Evolutionary conservation across 139 green algal species (phyloP).

Genomic region (Volvox africanus): DNA sequence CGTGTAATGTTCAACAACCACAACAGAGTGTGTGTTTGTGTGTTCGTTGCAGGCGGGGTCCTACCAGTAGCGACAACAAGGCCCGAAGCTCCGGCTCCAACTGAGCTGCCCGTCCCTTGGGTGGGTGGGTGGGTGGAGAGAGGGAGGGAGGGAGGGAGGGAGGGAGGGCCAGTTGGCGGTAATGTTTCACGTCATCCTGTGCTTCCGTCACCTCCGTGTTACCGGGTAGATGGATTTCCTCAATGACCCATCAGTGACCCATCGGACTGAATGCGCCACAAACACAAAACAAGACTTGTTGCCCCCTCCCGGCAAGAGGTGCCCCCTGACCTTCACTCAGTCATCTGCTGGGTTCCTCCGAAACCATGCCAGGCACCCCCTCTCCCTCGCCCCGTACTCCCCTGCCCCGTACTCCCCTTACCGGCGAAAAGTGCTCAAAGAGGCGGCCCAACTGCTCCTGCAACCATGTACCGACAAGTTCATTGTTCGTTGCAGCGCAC

Average conservation of each 20-base stretch:
- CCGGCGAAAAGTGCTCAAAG: conserved; percentile 77
- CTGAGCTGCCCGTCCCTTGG: conserved; percentile 42
- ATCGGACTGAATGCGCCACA: too few species aligned
- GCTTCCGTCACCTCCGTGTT: too few species aligned
- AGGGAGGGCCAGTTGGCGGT: neutral
- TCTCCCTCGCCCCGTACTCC: neutral
- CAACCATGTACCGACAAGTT: neutral
- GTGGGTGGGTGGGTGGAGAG: neutral
- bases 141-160: neutral
- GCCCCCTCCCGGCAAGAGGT: too few species aligned
- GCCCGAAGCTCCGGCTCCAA: conserved; percentile 74
- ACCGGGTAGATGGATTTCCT: too few species aligned
- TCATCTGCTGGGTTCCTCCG: too few species aligned
- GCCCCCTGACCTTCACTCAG: too few species aligned
- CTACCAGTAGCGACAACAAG: conserved; percentile 70
- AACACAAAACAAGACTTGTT: too few species aligned
- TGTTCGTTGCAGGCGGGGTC: too few species aligned
- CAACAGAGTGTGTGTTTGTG: too few species aligned
- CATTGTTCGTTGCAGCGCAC: neutral
- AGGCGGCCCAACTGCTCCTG: conserved; percentile 82
- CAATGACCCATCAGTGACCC: too few species aligned
- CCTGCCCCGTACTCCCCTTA: conserved; percentile 23
- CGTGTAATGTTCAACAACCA: too few species aligned
- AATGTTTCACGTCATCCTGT: too few species aligned
- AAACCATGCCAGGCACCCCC: neutral